Conservation (phyloP, 2,329 filamentous ascomycete species). For the Aspergillus latus region DNA sequence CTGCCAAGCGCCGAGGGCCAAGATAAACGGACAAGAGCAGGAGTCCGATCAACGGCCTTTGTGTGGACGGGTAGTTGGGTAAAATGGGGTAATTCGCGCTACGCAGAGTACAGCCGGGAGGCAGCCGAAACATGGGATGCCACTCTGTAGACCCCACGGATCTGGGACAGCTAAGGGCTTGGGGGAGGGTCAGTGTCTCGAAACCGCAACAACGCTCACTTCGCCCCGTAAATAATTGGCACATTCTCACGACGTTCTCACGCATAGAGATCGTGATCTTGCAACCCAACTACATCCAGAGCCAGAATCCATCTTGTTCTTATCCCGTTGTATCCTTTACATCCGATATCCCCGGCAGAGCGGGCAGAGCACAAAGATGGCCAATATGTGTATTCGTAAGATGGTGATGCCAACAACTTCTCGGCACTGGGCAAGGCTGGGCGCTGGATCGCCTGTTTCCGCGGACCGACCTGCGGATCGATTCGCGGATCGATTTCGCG, state of each 20-base stretch:
- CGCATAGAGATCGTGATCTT: not conserved
- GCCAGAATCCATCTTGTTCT: not conserved
- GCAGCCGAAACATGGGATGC: not conserved
- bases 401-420: slow-evolving; percentile 15
- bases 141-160: not conserved
- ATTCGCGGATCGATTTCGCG: not conserved
- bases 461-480: not conserved
- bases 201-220: not conserved
- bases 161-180: not conserved
- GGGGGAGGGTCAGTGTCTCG: not conserved
- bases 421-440: slow-evolving; percentile 12
- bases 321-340: not conserved
- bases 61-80: not conserved
- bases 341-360: not conserved
- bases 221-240: no score
- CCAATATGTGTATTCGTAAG: not conserved
- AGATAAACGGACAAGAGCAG: not conserved
- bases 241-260: not conserved
- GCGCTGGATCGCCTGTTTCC: not conserved
- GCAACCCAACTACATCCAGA: not conserved
- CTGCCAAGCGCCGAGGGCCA: slow-evolving; percentile 1
- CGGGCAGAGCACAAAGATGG: not conserved
- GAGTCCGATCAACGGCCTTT: not conserved
- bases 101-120: not conserved
- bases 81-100: not conserved